Evolutionary conservation across 139 green algal species (phyloP).

Genomic region (Tetradesmus lagerheimii): DNA sequence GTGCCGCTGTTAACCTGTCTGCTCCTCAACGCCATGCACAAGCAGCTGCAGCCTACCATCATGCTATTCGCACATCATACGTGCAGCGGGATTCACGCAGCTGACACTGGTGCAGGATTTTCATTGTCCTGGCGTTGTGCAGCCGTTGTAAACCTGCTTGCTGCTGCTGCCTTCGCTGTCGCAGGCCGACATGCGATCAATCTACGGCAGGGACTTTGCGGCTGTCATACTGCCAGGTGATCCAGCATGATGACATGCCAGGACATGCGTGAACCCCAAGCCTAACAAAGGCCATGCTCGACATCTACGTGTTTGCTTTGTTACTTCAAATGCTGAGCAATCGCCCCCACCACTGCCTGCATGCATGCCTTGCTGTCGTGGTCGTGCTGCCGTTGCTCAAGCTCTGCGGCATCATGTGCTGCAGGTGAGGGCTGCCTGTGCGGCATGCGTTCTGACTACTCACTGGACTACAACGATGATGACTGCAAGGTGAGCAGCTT

Average conservation of each 20-base stretch:
- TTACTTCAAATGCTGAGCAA: background rate
- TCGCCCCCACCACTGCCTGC: background rate
- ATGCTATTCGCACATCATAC: too few relatives aligned
- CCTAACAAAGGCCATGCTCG: too few relatives aligned
- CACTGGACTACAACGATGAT: background rate
- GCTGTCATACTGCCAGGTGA: background rate
- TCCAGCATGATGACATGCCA: background rate
- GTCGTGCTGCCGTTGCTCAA: background rate
- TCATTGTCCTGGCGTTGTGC: too few relatives aligned
- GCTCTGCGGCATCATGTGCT: background rate
- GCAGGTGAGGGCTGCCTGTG: background rate
- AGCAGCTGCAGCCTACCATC: too few relatives aligned
- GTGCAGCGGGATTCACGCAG: too few relatives aligned
- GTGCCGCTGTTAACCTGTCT: too few relatives aligned
- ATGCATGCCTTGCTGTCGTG: background rate
- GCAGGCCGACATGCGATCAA: background rate
- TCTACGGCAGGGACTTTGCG: background rate
- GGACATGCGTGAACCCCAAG: background rate
- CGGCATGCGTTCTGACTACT: background rate
- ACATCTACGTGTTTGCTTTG: too few relatives aligned
- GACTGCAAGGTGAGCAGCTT: background rate
- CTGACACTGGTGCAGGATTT: too few relatives aligned
- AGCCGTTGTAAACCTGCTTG: too few relatives aligned
- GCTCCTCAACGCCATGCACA: too few relatives aligned
- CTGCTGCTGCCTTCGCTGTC: background rate